Percentiles rank a stretch among this genome's conserved stretches.
Evolutionary conservation across 1,284 basidiomycete genomes (phyloP).

Genomic region (Uromyces viciae-fabae): DNA sequence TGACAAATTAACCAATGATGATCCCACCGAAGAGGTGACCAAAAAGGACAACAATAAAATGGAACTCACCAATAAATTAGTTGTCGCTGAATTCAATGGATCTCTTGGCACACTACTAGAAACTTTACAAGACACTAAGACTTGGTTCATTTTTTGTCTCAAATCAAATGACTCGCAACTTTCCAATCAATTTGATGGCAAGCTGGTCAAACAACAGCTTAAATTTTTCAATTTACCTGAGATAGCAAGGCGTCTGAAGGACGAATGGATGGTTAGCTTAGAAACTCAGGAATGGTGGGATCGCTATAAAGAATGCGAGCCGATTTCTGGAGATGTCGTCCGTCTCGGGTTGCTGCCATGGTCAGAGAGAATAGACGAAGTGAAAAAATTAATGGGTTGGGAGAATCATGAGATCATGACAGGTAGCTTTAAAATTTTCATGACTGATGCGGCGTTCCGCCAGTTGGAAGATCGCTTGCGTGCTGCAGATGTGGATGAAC

Average conservation of each 20-base stretch:
- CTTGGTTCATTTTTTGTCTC: conserved; percentile 87
- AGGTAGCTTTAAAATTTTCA: conserved; percentile 80
- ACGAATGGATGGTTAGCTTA: conserved; percentile 76
- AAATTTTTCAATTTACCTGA: conserved; percentile 74
- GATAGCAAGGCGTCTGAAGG: conserved; percentile 66
- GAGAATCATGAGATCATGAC: conserved; percentile 71
- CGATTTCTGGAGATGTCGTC: conserved; percentile 58
- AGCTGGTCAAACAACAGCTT: conserved; percentile 86
- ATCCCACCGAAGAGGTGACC: conserved; percentile 51
- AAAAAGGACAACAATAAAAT: conserved; percentile 51
- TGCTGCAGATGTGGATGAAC: conserved; percentile 74
- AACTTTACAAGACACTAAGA: conserved; percentile 81
- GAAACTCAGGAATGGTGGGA: conserved; percentile 81
- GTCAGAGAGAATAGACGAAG: conserved; percentile 55
- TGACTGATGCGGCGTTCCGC: conserved; percentile 82
- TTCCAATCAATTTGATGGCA: conserved; percentile 86
- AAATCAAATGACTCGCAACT: conserved; percentile 92
- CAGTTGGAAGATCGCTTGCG: conserved; percentile 82
- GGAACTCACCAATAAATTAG: conserved; percentile 58
- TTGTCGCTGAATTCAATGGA: conserved; percentile 79
- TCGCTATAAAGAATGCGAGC: conserved; percentile 61
- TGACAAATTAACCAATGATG: conserved; percentile 53
- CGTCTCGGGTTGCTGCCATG: conserved; percentile 53
- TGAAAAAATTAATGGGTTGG: conserved; percentile 65
- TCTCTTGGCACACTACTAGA: conserved; percentile 81